These are phyloP conservation scores for Penicillium sp. DNA, from an alignment of 2,329 filamentous ascomycete genomes.

Conservation along the genomic window DNA sequence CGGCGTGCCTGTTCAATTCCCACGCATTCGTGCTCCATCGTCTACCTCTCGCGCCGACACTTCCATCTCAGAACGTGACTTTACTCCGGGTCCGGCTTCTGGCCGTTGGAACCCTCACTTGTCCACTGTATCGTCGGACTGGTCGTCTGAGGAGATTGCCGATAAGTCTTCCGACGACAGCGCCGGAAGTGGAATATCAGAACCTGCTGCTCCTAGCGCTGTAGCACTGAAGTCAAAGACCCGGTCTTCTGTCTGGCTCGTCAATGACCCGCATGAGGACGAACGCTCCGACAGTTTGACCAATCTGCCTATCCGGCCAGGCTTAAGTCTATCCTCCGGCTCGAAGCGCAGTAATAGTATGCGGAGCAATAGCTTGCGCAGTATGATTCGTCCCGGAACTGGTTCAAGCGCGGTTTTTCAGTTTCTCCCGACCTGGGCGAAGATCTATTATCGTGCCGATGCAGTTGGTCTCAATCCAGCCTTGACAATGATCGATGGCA, in stretches of 20 bases:
- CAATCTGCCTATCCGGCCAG: slow-evolving; percentile 32
- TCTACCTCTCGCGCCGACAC: slow-evolving; percentile 40
- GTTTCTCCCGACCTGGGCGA: slow-evolving; percentile 47
- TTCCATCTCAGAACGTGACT: slow-evolving; percentile 28
- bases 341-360: slow-evolving; percentile 35
- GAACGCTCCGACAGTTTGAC: slow-evolving; percentile 36
- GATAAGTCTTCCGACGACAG: slow-evolving; percentile 20
- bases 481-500: slow-evolving; percentile 38
- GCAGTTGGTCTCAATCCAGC: slow-evolving; percentile 47
- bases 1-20: slow-evolving; percentile 36
- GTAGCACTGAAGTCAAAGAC: slow-evolving; percentile 23
- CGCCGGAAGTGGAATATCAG: slow-evolving; percentile 17
- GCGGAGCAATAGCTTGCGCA: slow-evolving; percentile 34
- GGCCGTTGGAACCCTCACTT: slow-evolving; percentile 41
- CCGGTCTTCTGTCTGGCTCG: slow-evolving; percentile 33
- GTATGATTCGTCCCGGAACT: slow-evolving; percentile 38
- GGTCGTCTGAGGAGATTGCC: slow-evolving; percentile 33
- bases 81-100: slow-evolving; percentile 31
- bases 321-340: slow-evolving; percentile 42
- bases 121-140: slow-evolving; percentile 43
- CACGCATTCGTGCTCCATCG: slow-evolving; percentile 34
- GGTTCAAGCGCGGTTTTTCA: slow-evolving; percentile 42
- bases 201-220: slow-evolving; percentile 21
- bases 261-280: slow-evolving; percentile 30
- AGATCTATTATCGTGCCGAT: slow-evolving; percentile 65